A percentile compares a stretch with the other conserved stretches of the same genome.
Evolutionary conservation across 1,139 yeast genomes (phyloP).

Genomic region (Saccharomyces hybrid): DNA sequence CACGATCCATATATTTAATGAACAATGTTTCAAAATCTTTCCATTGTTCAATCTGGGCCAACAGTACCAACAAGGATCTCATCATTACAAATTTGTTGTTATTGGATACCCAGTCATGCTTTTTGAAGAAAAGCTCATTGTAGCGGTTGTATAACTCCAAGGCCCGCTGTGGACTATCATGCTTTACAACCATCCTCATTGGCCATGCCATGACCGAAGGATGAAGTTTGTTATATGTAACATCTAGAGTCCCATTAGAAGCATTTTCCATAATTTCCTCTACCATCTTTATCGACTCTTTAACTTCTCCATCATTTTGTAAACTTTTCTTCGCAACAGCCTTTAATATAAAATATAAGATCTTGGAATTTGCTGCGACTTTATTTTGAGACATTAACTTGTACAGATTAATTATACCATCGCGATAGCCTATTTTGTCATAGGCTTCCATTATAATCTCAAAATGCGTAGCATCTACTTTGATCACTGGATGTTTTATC

Average conservation of each 20-base stretch:
- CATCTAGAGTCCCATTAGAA: slow-evolving; percentile 19
- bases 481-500: slow-evolving; percentile 13
- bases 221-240: slow-evolving; percentile 22
- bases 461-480: slow-evolving; percentile 28
- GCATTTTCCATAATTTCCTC: slow-evolving; percentile 28
- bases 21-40: slow-evolving; percentile 29
- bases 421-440: slow-evolving; percentile 15
- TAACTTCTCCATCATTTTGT: slow-evolving; percentile 22
- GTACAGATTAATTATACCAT: slow-evolving; percentile 32
- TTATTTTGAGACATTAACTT: slow-evolving; percentile 36
- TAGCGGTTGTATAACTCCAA: slow-evolving; percentile 29
- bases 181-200: slow-evolving; percentile 26
- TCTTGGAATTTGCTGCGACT: slow-evolving; percentile 33
- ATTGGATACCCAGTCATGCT: slow-evolving; percentile 15
- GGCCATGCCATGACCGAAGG: slow-evolving; percentile 34
- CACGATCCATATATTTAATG: slow-evolving; percentile 24
- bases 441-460: slow-evolving; percentile 30
- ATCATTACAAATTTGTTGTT: slow-evolving; percentile 27
- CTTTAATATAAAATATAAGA: slow-evolving; percentile 39
- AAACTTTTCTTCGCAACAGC: slow-evolving; percentile 39
- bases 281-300: slow-evolving; percentile 27
- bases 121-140: slow-evolving; percentile 22
- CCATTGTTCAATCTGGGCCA: slow-evolving; percentile 32
- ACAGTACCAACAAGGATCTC: slow-evolving; percentile 30
- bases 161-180: slow-evolving; percentile 30